Conservation (phyloP, 1,139 yeast genomes). For the Lodderomyces metapsilosis region DNA sequence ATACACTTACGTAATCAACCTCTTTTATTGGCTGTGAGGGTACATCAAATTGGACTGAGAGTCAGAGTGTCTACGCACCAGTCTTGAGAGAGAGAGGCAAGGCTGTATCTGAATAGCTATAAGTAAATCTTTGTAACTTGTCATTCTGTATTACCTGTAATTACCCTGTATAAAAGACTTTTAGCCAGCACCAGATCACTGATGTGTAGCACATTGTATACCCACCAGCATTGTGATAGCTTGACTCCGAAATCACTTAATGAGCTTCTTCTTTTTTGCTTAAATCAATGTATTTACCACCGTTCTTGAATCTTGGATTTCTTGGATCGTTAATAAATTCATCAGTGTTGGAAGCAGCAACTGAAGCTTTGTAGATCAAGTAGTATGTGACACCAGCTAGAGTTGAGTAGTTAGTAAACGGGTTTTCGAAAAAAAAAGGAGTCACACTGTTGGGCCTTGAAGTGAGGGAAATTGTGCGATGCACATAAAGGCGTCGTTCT, state of each 20-base stretch:
- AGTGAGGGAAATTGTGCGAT: too few species aligned
- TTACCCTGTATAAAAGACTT: not conserved
- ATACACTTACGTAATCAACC: not conserved
- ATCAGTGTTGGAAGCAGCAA: slow-evolving; percentile 46
- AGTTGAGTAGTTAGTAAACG: slow-evolving; percentile 20
- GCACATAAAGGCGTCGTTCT: too few species aligned
- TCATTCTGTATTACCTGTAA: not conserved
- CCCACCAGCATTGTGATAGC: not conserved
- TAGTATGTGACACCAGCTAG: slow-evolving; percentile 45
- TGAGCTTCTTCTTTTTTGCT: slow-evolving; percentile 22
- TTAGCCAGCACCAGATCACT: not conserved
- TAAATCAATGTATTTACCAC: slow-evolving; percentile 52
- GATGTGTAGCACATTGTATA: not conserved
- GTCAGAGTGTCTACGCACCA: not conserved
- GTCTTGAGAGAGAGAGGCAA: too few species aligned
- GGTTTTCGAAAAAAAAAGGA: not conserved
- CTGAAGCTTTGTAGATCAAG: slow-evolving; percentile 42
- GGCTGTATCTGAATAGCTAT: too few species aligned
- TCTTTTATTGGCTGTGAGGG: not conserved
- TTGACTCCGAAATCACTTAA: not conserved
- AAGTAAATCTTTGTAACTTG: not conserved
- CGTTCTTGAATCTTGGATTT: slow-evolving; percentile 53
- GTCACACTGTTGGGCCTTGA: not conserved
- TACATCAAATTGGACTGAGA: too few species aligned
- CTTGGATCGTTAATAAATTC: slow-evolving; percentile 55